These are phyloP conservation scores for Botrytis elliptica DNA, from an alignment of 2,329 filamentous ascomycete species.

Conservation along the genomic window DNA sequence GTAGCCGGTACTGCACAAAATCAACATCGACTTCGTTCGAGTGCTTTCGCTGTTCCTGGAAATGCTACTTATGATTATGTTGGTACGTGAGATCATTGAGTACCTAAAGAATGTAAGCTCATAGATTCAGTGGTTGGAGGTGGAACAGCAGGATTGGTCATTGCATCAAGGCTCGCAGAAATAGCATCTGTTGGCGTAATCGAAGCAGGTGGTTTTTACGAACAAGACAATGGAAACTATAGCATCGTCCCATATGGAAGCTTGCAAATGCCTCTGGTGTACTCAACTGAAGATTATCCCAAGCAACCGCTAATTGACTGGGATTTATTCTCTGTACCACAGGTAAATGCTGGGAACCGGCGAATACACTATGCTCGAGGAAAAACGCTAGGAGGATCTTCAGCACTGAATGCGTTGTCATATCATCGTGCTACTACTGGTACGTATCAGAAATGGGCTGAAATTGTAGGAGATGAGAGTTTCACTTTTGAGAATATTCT, in stretches of 20 bases:
- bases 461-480: constrained; percentile 42
- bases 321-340: constrained; percentile 23
- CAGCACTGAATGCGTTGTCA: constrained; percentile 19
- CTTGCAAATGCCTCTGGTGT: constrained; percentile 7
- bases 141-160: constrained; percentile 25
- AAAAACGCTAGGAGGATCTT: constrained; percentile 40
- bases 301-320: constrained; percentile 24
- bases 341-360: constrained; percentile 24
- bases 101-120: not conserved
- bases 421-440: constrained; percentile 21
- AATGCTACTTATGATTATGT: constrained; percentile 43
- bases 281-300: constrained; percentile 11
- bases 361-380: constrained; percentile 36
- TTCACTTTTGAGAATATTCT: constrained; percentile 49
- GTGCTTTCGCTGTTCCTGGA: constrained; percentile 27
- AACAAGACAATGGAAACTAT: constrained; percentile 16
- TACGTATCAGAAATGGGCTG: constrained; percentile 46
- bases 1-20: not conserved
- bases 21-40: constrained; percentile 18
- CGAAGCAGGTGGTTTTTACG: constrained; percentile 27
- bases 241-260: constrained; percentile 4
- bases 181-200: constrained; percentile 24
- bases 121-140: constrained; percentile 21
- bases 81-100: constrained; percentile 6
- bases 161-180: constrained; percentile 25